A percentile compares a stretch with the other conserved stretches of the same genome.
These are phyloP conservation scores for Gilbertella persicaria DNA, from an alignment of 371 early-diverging fungal species.

Conservation along the genomic window DNA sequence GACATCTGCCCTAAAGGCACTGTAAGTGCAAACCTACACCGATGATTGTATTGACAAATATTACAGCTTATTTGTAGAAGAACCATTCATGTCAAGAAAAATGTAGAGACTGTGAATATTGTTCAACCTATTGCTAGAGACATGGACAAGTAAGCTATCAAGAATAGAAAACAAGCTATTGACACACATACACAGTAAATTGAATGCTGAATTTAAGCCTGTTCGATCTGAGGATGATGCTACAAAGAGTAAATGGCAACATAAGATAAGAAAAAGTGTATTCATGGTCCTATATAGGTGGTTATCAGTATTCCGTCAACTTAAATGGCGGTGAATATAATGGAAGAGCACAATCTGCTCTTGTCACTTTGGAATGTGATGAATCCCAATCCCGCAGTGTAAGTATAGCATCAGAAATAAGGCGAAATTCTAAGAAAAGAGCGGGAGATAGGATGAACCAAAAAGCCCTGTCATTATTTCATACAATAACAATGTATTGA, in stretches of 20 bases:
- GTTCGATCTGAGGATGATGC: slow-evolving; percentile 20
- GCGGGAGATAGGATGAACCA: slow-evolving; percentile 24
- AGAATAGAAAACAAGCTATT: not conserved
- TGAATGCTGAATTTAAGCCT: slow-evolving; percentile 20
- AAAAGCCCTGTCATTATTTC: slow-evolving; percentile 29
- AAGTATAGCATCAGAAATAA: too few relatives aligned
- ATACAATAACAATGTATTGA: slow-evolving; percentile 36
- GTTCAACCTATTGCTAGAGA: slow-evolving; percentile 34
- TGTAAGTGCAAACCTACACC: slow-evolving; percentile 17
- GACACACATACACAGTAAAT: not conserved
- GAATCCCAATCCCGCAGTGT: slow-evolving; percentile 16
- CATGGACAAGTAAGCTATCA: slow-evolving; percentile 18
- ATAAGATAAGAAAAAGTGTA: not conserved
- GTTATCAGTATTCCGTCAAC: slow-evolving; percentile 25
- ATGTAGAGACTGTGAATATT: slow-evolving; percentile 1
- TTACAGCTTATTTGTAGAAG: slow-evolving; percentile 29
- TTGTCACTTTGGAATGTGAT: slow-evolving; percentile 35
- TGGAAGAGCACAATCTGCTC: slow-evolving; percentile 20
- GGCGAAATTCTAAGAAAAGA: not conserved
- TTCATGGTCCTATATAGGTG: slow-evolving; percentile 8
- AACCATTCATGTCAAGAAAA: slow-evolving; percentile 11
- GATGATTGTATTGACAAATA: not conserved
- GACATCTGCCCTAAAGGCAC: slow-evolving; percentile 24
- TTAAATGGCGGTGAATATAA: slow-evolving; percentile 24
- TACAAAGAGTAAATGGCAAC: slow-evolving; percentile 28